Base-by-base conservation (phyloP, 163 green algal species). In the Volvox carteri region DNA sequence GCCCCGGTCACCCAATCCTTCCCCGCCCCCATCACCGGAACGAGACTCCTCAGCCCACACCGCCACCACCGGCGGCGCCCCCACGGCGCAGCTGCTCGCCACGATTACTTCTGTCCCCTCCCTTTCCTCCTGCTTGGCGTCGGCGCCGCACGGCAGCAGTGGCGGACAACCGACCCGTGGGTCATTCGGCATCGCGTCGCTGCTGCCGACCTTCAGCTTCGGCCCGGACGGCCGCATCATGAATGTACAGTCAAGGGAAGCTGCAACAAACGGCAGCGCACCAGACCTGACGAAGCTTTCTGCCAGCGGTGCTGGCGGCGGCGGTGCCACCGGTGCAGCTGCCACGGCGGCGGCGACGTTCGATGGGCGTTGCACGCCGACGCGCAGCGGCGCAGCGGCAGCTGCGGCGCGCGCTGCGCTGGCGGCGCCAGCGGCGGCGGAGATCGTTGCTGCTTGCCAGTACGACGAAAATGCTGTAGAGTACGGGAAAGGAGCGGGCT, bases 131-230 rank as follows among this genome's bases (percentile, higher is more conserved):
- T 84, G 70, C 52, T 28, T 84, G 18, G 68, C 67, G 37, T 52
- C 79, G 21, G 62, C 8, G 8, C 23, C 78, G 3, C 35, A 1
- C 48, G 54, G 28, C 9, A 37, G 52, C 60, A 18, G 30, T 28
- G 30, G 44, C 44, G 11, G 50, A 46, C 65, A 48, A 19, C 52
- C 4, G 37, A 52, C 41, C 28, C 35, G 16, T 39, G 44, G 65
- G 48, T 85, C 77, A 8, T 39, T 81, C 4, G 83, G 48, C 18
- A 42, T 88, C 4, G 50, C 25, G 1, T 42, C 67, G 50, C 50
- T 88, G 37, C 83, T 88, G 48, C 83, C 83, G 25, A 83, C 18
- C 50, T 81, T 88, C 25, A 88, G 50, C 50, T 81, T 88, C 25
- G 83, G 50, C 1, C 68, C 83, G 0, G 83, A 88, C 6, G 83